A percentile compares a stretch with the other conserved stretches of the same genome.
These are phyloP conservation scores for Talaromyces stipitatus DNA, from an alignment of 495 filamentous ascomycete genomes.

Conservation along the genomic window DNA sequence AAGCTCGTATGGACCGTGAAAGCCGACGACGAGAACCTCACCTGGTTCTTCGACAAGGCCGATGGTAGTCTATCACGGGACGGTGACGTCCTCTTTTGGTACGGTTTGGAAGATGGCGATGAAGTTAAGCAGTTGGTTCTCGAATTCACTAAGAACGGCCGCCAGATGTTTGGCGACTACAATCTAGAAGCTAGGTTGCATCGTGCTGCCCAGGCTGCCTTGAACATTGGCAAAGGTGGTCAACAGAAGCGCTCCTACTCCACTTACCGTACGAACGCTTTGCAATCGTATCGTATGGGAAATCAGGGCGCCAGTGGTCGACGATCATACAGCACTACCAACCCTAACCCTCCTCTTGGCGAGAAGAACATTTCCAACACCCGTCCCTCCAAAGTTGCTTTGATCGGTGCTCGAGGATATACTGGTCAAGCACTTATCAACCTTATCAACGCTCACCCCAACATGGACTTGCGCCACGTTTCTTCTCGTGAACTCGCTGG, in stretches of 20 bases:
- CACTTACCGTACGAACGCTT: slow-evolving; percentile 38
- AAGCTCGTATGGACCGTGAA: slow-evolving; percentile 96
- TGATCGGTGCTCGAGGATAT: slow-evolving; percentile 94
- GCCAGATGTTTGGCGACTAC: slow-evolving; percentile 83
- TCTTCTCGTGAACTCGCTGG: slow-evolving; percentile 91
- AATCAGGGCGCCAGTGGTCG: slow-evolving; percentile 21
- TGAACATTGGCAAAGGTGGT: slow-evolving; percentile 43
- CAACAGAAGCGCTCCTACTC: slow-evolving; percentile 64
- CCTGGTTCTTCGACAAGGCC: slow-evolving; percentile 98
- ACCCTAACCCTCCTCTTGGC: slow-evolving; percentile 96
- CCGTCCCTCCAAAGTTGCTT: slow-evolving; percentile 72
- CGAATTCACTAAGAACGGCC: slow-evolving; percentile 76
- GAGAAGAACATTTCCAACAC: slow-evolving; percentile 82
- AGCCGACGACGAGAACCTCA: slow-evolving; percentile 93
- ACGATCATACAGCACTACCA: slow-evolving; percentile 62
- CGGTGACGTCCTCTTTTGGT: slow-evolving; percentile 95
- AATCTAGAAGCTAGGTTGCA: slow-evolving; percentile 81
- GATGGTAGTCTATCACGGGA: slow-evolving; percentile 81
- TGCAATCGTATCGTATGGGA: slow-evolving; percentile 28
- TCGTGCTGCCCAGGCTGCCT: slow-evolving; percentile 62
- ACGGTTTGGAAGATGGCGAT: slow-evolving; percentile 77
- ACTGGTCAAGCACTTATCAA: slow-evolving; percentile 90
- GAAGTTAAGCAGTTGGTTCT: slow-evolving; percentile 82
- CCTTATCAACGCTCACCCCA: slow-evolving; percentile 84
- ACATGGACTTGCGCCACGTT: slow-evolving; percentile 89